Evolutionary conservation across 1,284 basidiomycete species (phyloP).

Genomic region (Grifola frondosa): DNA sequence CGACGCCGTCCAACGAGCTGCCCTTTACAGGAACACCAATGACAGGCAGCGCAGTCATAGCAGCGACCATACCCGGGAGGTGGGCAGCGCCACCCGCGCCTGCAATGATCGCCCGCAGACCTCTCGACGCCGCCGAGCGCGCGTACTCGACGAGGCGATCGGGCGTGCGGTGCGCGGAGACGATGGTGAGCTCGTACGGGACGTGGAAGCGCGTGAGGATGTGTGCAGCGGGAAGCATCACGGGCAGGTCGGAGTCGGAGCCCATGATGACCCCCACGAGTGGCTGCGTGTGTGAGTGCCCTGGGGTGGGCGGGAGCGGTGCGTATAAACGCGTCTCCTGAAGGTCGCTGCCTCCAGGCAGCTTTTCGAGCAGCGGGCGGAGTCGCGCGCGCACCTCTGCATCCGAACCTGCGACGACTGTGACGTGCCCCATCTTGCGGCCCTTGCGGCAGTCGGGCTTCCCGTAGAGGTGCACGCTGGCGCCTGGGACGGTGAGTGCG

Average conservation of each 20-base stretch:
- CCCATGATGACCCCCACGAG: constrained; percentile 98
- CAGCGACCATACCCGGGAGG: constrained; percentile 97
- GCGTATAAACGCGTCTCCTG: constrained; percentile 58
- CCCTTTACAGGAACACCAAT: constrained; percentile 98
- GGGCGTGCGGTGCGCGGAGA: constrained; percentile 95
- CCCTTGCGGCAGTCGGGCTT: constrained; percentile 89
- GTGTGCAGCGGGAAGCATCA: constrained; percentile 88
- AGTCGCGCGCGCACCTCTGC: constrained; percentile 72
- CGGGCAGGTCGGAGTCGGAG: constrained; percentile 95
- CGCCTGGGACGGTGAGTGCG: constrained; percentile 72
- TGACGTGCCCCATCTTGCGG: constrained; percentile 98
- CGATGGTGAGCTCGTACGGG: constrained; percentile 94
- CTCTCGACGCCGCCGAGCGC: constrained; percentile 72
- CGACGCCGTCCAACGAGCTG: constrained; percentile 91
- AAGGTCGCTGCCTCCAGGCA: constrained; percentile 52
- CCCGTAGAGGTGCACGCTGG: constrained; percentile 89
- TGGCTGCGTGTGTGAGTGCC: constrained; percentile 68
- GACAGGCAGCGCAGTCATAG: constrained; percentile 90
- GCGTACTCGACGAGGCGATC: constrained; percentile 87
- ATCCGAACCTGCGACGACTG: constrained; percentile 83
- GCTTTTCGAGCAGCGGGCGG: constrained; percentile 66
- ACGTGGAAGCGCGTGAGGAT: constrained; percentile 82
- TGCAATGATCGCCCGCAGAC: constrained; percentile 83
- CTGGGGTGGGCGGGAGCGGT: constrained; percentile 43
- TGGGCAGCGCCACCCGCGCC: constrained; percentile 98